A percentile compares a stretch with the other conserved stretches of the same genome.
Conservation (phyloP, 2,329 filamentous ascomycete genomes). For the Ophiostoma tasmaniense region DNA sequence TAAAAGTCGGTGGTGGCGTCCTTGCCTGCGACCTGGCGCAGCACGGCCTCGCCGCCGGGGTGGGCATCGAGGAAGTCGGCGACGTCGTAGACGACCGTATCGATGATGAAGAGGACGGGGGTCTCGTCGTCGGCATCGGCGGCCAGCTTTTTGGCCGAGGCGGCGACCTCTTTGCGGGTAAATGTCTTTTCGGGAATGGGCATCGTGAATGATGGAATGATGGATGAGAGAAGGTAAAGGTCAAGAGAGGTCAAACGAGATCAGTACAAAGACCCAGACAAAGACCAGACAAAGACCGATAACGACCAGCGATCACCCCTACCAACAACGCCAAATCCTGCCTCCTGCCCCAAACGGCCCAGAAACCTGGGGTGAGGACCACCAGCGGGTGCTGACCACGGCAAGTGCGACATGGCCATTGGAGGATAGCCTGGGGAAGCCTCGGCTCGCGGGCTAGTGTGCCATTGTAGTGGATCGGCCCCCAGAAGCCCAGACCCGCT, state of each 20-base stretch:
- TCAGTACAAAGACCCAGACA: no score
- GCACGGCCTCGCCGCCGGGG: conserved; percentile 71
- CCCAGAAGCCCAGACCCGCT: conserved; percentile 14
- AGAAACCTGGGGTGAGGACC: neutral
- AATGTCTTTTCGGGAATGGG: conserved; percentile 40
- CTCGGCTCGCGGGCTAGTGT: conserved; percentile 9
- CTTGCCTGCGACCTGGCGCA: conserved; percentile 69
- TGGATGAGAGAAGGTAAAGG: neutral
- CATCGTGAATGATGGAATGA: conserved; percentile 18
- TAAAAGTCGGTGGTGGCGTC: conserved; percentile 81
- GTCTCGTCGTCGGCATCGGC: conserved; percentile 59
- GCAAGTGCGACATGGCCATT: neutral
- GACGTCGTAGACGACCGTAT: conserved; percentile 80
- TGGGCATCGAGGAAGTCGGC: conserved; percentile 80
- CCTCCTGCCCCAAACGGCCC: neutral
- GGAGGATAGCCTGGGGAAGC: neutral
- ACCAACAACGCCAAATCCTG: neutral
- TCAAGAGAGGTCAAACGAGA: neutral
- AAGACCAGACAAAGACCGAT: neutral
- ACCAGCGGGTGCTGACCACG: neutral
- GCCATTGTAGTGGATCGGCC: neutral
- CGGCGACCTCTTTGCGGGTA: conserved; percentile 57
- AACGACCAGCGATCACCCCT: neutral
- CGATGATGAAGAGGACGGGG: conserved; percentile 74
- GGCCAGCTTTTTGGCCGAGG: conserved; percentile 41